Conservation (phyloP, 2,329 filamentous ascomycete genomes). For the Sarocladiaceae sp. region DNA sequence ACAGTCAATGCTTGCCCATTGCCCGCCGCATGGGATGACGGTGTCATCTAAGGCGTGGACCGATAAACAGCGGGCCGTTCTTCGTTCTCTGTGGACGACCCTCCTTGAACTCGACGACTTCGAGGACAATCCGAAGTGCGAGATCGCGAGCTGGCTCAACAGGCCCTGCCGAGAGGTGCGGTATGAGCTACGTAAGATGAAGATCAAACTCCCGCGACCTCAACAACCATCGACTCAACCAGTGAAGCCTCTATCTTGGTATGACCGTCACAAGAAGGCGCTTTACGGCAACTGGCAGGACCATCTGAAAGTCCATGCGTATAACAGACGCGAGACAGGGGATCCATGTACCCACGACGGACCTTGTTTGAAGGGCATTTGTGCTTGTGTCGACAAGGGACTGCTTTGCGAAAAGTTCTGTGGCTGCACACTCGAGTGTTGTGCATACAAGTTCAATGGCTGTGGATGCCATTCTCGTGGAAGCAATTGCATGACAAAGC, state of each 20-base stretch:
- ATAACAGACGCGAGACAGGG: constrained; percentile 52
- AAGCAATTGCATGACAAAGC: constrained; percentile 51
- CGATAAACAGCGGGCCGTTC: constrained; percentile 42
- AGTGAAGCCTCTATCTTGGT: constrained; percentile 41
- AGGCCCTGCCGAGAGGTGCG: constrained; percentile 4
- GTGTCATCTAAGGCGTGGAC: constrained; percentile 33
- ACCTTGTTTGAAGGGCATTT: constrained; percentile 53
- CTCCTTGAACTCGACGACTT: constrained; percentile 48
- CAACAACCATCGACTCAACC: neutral
- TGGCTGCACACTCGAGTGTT: constrained; percentile 54
- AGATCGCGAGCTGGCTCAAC: constrained; percentile 10
- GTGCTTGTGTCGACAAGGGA: constrained; percentile 56
- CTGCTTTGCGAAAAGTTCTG: constrained; percentile 73
- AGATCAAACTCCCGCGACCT: neutral
- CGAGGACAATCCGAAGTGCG: constrained; percentile 38
- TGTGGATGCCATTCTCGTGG: constrained; percentile 54
- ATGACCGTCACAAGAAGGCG: constrained; percentile 52
- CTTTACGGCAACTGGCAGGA: constrained; percentile 52
- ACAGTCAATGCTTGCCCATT: neutral
- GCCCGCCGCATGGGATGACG: neutral
- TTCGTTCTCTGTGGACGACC: constrained; percentile 44
- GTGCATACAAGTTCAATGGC: constrained; percentile 61
- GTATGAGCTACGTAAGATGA: neutral
- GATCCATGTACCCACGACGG: constrained; percentile 68
- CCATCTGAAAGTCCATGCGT: constrained; percentile 49